Base-by-base conservation (phyloP, 805 yeast genomes). In the Starmerella tilneyi region DNA sequence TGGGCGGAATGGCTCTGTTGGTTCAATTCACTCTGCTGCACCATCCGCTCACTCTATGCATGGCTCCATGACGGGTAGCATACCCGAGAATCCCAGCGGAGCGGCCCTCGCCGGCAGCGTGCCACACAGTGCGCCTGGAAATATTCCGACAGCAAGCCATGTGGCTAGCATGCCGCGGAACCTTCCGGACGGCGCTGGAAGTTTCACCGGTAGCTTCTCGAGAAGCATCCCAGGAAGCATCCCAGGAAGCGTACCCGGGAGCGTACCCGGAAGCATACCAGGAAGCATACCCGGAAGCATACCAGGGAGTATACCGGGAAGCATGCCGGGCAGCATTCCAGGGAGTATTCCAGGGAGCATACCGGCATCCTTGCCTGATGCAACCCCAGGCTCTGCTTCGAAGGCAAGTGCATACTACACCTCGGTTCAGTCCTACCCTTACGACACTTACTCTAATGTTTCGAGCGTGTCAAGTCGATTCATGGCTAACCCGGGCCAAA, bases 221-320 rank as follows among this genome's bases (percentile, higher is more conserved):
- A 41, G 48, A 3, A 39, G 44, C 13, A 29, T 45, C 3, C 44
- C 48, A 5, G 43, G 43, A 4, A 31, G 40, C 13, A 24, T 44
- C 7, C 41, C 41, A n/a, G 43, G 47, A 20, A 13, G 35, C 3
- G 17, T 45, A 4, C 47, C 47, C 12, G 43, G 43, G 4, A n/a
- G 35, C 2, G n/a, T 38, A 12, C 50, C 50, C 9, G 45, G 48
- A 3, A 44, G 45, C 15, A 13, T 37, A 8, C 45, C 51, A 5
- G 50, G 47, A 20, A 46, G 50, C 4, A 20, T 38, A 8, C 45
- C 42, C 5, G 50, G 52, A 6, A 37, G 44, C 11, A 17, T 43
- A 9, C 42, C 48, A 5, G 45, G 42, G 15, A 31, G 36, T 7
- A 23, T 20, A 2, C 29, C 38, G 23, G 34, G 44, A 8, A 21